Evolutionary conservation across 495 filamentous ascomycete species (phyloP), one percentile per base, ranked within the genome.

Genomic region (Podospora sp.): DNA sequence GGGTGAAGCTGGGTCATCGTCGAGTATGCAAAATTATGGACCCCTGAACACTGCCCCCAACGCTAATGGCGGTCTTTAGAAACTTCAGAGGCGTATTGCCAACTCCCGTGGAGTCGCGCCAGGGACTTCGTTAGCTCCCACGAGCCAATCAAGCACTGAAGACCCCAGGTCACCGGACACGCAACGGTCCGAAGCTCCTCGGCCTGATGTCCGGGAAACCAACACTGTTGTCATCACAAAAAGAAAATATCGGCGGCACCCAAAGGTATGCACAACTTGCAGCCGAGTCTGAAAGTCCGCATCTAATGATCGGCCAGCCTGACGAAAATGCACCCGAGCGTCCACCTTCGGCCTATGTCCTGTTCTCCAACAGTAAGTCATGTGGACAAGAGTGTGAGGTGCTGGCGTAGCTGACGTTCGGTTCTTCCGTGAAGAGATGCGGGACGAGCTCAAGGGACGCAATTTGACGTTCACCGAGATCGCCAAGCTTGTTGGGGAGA

Each of bases 391-490:
- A 33, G 27, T 27, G 51, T 52, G 22, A 7, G 16, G 36, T 27
- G 20, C 16, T 36, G 22, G 20, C 22, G 18, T 33, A 46, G 40
- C 63, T 71, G 24, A 68, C 29, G 2, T 3, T 25, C 24, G 22
- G 46, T 21, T 24, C 25, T 2, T 49, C 56, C 22, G 49, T 60
- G 5, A 68, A 91, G 89, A 90, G 73, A 88, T 92, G 76, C 84
- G 91, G 65, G 91, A 93, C 64, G 85, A 88, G 46, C 78, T 93
- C 25, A 91, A 90, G 71, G 89, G 86, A 6, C 87, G 89, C 59
- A 89, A 89, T 63, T 71, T 92, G 56, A 89, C 88, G 8, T 93
- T 93, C 75, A 91, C 91, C 9, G 91, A 92, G 64, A 93, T 93
- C 67, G 91, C 91, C 14, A 93, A 93, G 73, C 81, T 90, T 6